Evolutionary conservation across 78 protist genomes (phyloP), one percentile per base, ranked within the genome.

Genomic region (Trichosphaerium sp.): DNA sequence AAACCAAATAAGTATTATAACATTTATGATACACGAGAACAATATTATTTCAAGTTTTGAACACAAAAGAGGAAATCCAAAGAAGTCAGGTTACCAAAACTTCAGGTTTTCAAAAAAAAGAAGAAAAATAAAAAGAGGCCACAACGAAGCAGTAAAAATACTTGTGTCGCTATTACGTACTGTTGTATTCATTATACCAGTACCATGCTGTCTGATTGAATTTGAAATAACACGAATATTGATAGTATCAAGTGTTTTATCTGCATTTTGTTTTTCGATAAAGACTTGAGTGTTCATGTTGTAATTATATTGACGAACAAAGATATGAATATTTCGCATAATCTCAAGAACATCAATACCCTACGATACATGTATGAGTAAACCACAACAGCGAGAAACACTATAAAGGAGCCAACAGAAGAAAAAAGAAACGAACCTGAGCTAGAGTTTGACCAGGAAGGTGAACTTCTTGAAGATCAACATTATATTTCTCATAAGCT

Each of bases 151-250:
- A n/a, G n/a, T n/a, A n/a, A n/a, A n/a, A n/a, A 44, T n/a, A 18
- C 21, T 44, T n/a, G 18, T 44, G 21, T n/a, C 21, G 51, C 18
- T 44, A n/a, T 44, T 35, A 21, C 70, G 21, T 29, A 78, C 96
- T 0, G 98, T 74, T 1, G 99, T 93, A 74, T 90, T 89, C 92
- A 93, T 84, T 47, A 96, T 91, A 42, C 99, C 99, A 7, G 86
- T 60, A 37, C 99, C 99, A 74, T 96, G 99, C 26, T 94, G 88
- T 25, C 97, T 84, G 62, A 96, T 91, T 25, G 92, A 83, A 72
- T 89, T 87, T 32, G 98, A 84, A 35, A 90, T 62, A 78, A 92
- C 97, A 18, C 83, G 76, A 54, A 94, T 88, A 61, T 86, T 68
- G 74, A 96, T 84, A 25, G 94, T 78, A 68, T 91, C 70, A 44